A percentile compares a stretch with the other conserved stretches of the same genome.
Evolutionary conservation across 208 protist species (phyloP).

Genomic region (Leishmania turanica): DNA sequence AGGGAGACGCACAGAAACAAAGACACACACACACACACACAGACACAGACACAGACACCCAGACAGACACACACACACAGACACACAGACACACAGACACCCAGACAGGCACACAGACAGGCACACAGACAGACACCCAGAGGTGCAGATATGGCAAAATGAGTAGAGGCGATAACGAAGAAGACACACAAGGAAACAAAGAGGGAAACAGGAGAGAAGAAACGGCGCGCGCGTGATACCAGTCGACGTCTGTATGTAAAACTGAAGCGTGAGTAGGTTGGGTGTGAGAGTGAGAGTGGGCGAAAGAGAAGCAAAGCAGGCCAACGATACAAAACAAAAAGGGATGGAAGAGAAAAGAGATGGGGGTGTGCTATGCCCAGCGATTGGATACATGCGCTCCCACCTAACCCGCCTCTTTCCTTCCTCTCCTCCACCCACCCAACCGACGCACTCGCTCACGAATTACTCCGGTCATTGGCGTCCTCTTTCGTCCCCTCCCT

Average conservation of each 20-base stretch:
- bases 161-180: neutral
- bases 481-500: neutral
- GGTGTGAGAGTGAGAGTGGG: neutral
- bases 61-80: no score
- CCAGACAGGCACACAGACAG: no score
- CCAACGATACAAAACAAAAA: neutral
- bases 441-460: neutral
- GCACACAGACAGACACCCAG: no score
- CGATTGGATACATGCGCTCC: neutral
- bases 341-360: neutral
- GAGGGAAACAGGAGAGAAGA: neutral
- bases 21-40: neutral
- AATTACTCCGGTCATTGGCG: neutral
- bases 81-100: no score
- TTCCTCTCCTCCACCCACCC: neutral
- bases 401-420: neutral
- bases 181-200: neutral
- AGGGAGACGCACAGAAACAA: neutral
- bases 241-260: constrained; percentile 8
- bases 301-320: constrained; percentile 1
- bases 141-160: neutral
- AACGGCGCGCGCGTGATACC: neutral
- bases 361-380: neutral
- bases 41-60: neutral
- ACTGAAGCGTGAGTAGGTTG: neutral